Evolutionary conservation across 2,329 filamentous ascomycete species (phyloP).

Genomic region (Geosmithia flava): DNA sequence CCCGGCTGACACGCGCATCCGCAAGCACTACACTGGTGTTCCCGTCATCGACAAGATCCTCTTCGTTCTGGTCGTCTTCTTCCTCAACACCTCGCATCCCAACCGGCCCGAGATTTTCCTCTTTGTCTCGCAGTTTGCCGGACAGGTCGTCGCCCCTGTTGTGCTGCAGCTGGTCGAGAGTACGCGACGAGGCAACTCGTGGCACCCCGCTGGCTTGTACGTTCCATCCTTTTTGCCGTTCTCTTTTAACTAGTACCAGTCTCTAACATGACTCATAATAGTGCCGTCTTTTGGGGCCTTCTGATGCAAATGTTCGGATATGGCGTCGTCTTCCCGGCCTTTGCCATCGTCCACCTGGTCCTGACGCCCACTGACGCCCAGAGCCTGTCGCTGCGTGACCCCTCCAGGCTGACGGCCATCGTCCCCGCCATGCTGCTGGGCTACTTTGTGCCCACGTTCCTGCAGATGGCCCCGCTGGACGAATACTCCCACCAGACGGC

Average conservation of each 20-base stretch:
- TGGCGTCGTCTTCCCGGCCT: conserved; percentile 10
- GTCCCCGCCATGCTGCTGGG: conserved; percentile 9
- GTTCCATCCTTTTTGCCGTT: neutral
- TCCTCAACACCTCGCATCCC: conserved; percentile 6
- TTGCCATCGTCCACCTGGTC: conserved; percentile 8
- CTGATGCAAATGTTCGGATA: conserved; percentile 9
- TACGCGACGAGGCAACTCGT: conserved; percentile 5
- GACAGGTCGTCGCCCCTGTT: conserved; percentile 9
- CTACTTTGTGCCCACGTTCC: conserved; percentile 7
- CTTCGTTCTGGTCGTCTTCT: conserved; percentile 9
- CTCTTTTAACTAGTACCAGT: too few species aligned
- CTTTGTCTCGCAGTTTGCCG: conserved; percentile 9
- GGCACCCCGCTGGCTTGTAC: neutral
- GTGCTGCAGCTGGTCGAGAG: conserved; percentile 9
- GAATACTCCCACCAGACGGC: conserved; percentile 9
- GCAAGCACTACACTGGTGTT: conserved; percentile 9
- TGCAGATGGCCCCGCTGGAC: conserved; percentile 9
- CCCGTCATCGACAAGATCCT: conserved; percentile 7
- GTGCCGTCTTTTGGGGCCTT: conserved; percentile 11
- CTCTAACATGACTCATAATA: conserved; percentile 1
- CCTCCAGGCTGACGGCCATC: conserved; percentile 6
- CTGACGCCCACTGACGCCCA: conserved; percentile 2
- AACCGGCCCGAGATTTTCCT: conserved; percentile 3
- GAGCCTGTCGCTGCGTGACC: conserved; percentile 8
- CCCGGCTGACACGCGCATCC: conserved; percentile 7